Conservation (phyloP, 768 basidiomycete genomes). For the Daedaleopsis nitida region DNA sequence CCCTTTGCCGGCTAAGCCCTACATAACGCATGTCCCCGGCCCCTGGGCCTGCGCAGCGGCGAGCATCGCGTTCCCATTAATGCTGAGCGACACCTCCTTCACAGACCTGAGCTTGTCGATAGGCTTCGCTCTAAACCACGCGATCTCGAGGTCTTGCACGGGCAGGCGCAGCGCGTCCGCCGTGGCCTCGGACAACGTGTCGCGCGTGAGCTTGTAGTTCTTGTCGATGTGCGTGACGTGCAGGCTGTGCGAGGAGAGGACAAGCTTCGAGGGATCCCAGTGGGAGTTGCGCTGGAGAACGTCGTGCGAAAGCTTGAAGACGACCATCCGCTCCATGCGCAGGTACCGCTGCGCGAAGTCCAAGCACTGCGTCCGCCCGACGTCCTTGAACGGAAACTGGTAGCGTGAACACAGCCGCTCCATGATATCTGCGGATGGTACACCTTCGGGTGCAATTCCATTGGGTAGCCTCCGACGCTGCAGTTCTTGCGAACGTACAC, state of each 20-base stretch:
- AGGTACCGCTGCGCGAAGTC: constrained; percentile 95
- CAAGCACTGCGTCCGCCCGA: constrained; percentile 75
- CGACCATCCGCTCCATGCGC: constrained; percentile 95
- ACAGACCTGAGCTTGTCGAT: constrained; percentile 85
- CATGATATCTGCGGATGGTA: constrained; percentile 95
- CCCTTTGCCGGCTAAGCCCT: no score
- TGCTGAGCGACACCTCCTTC: constrained; percentile 79
- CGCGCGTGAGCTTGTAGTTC: constrained; percentile 75
- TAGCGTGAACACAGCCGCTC: constrained; percentile 84
- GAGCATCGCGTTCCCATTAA: constrained; percentile 50
- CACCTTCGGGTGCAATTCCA: constrained; percentile 88
- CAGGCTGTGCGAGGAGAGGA: constrained; percentile 80
- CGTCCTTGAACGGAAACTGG: constrained; percentile 78
- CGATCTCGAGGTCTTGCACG: constrained; percentile 51
- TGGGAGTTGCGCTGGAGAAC: constrained; percentile 99
- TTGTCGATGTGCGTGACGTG: constrained; percentile 91
- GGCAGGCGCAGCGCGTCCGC: constrained; percentile 46
- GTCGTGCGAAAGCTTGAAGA: constrained; percentile 95
- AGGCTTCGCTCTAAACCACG: constrained; percentile 63
- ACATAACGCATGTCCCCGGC: no score
- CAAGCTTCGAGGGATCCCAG: constrained; percentile 94
- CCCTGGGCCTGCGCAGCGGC: constrained; percentile 24
- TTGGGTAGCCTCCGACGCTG: constrained; percentile 69
- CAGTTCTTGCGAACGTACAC: constrained; percentile 74
- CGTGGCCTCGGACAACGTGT: constrained; percentile 74